Conservation (phyloP, 2,329 filamentous ascomycete genomes). For the Cordyceps pruinosa region DNA sequence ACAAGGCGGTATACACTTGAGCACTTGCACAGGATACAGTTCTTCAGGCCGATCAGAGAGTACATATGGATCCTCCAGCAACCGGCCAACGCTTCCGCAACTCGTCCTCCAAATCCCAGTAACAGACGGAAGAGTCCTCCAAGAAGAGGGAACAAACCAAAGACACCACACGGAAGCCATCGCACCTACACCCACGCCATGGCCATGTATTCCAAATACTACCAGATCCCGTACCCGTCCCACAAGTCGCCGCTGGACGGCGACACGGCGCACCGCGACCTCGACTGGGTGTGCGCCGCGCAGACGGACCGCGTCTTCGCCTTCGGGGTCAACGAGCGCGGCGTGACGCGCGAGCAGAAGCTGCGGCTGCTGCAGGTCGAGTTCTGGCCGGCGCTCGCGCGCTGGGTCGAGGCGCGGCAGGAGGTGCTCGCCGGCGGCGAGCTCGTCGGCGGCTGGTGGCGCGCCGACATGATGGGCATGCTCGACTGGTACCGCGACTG, state of each 20-base stretch:
- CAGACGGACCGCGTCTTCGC: slow-evolving; percentile 18
- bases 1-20: background rate
- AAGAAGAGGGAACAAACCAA: background rate
- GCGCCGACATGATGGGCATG: slow-evolving; percentile 22
- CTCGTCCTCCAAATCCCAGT: slow-evolving; percentile 7
- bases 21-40: background rate
- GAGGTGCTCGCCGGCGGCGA: slow-evolving; percentile 17
- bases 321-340: slow-evolving; percentile 12
- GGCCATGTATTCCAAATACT: slow-evolving; percentile 10
- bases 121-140: background rate
- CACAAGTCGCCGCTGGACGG: slow-evolving; percentile 20
- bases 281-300: slow-evolving; percentile 18
- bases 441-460: slow-evolving; percentile 20
- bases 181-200: background rate
- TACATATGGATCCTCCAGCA: slow-evolving; percentile 8
- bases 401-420: slow-evolving; percentile 19
- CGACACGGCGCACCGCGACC: slow-evolving; percentile 18
- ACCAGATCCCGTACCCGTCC: slow-evolving; percentile 18
- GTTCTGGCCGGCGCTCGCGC: slow-evolving; percentile 23
- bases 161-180: background rate
- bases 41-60: background rate
- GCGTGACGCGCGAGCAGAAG: slow-evolving; percentile 17
- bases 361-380: slow-evolving; percentile 17
- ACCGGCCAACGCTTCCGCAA: slow-evolving; percentile 12
- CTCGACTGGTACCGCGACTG: slow-evolving; percentile 24